Conservation (phyloP, 371 early-diverging fungal genomes). For the Rhizomucor pusillus region DNA sequence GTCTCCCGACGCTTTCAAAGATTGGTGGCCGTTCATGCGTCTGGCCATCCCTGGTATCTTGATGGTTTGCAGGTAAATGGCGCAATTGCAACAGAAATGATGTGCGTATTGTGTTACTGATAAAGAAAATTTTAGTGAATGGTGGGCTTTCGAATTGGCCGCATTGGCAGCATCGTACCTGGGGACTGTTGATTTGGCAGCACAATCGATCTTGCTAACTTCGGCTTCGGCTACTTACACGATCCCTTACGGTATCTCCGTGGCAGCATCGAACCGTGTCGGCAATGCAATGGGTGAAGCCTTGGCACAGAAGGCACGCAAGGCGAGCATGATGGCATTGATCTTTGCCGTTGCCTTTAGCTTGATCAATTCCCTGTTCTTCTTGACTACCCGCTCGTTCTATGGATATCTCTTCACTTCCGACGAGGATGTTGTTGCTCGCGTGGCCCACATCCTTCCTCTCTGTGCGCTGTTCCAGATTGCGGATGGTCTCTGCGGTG, state of each 20-base stretch:
- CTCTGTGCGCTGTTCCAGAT: conserved; percentile 82
- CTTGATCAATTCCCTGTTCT: conserved; percentile 29
- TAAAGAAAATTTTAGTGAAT: conserved; percentile 46
- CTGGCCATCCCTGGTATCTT: conserved; percentile 72
- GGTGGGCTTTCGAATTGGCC: conserved; percentile 60
- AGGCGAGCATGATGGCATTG: conserved; percentile 45
- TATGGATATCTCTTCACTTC: conserved; percentile 69
- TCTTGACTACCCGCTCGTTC: conserved; percentile 38
- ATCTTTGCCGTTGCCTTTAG: conserved; percentile 45
- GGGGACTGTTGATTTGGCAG: conserved; percentile 77
- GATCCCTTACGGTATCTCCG: conserved; percentile 66
- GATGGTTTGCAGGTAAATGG: conserved; percentile 52
- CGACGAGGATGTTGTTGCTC: conserved; percentile 63
- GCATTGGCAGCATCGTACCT: conserved; percentile 66
- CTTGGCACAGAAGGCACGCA: conserved; percentile 39
- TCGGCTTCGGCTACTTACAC: conserved; percentile 70
- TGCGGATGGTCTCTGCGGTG: conserved; percentile 64
- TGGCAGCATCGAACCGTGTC: conserved; percentile 77
- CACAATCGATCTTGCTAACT: conserved; percentile 81
- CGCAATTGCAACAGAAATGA: background rate
- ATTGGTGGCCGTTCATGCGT: conserved; percentile 65
- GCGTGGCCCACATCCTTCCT: conserved; percentile 74
- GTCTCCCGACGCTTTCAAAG: conserved; percentile 64
- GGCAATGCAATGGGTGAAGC: conserved; percentile 74
- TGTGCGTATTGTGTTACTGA: conserved; percentile 3